A percentile compares a stretch with the other conserved stretches of the same genome.
These are phyloP conservation scores for Hypericum perforatum DNA, from an alignment of 345 rosid species.

Conservation along the genomic window DNA sequence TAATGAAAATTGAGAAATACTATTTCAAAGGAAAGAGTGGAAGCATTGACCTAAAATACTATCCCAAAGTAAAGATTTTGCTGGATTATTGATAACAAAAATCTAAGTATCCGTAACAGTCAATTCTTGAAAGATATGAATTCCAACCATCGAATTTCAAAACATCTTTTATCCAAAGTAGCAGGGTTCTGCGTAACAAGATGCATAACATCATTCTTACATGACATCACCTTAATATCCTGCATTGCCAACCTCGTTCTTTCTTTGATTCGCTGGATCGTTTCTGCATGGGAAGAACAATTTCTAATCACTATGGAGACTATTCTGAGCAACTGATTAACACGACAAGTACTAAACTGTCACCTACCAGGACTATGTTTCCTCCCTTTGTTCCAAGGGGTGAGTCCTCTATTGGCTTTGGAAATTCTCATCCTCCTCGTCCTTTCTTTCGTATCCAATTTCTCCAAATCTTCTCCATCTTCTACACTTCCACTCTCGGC, in stretches of 20 bases:
- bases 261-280: slow-evolving; percentile 68
- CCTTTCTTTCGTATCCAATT: slow-evolving; percentile 52
- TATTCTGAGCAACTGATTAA: no score
- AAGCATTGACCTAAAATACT: no score
- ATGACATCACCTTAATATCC: slow-evolving; percentile 99
- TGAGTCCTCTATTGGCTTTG: slow-evolving; percentile 82
- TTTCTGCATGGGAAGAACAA: slow-evolving; percentile 41
- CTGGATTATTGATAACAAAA: no score
- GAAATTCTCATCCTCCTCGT: slow-evolving; percentile 81
- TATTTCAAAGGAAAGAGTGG: no score
- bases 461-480: slow-evolving; percentile 20
- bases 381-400: slow-evolving; percentile 97
- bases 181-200: slow-evolving; percentile 1
- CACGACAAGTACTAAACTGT: background rate
- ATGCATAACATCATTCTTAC: slow-evolving; percentile 45
- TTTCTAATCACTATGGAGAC: background rate
- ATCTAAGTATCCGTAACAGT: no score
- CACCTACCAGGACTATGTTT: slow-evolving; percentile 78
- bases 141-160: no score
- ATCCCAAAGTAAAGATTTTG: no score
- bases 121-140: no score
- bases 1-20: no score
- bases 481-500: no score
- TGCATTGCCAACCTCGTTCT: slow-evolving; percentile 93
- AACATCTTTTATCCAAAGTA: slow-evolving; percentile 5